phyloP scores from a whole-genome alignment of 2,329 filamentous ascomycete genomes.

The Penicillium glabrum region DNA sequence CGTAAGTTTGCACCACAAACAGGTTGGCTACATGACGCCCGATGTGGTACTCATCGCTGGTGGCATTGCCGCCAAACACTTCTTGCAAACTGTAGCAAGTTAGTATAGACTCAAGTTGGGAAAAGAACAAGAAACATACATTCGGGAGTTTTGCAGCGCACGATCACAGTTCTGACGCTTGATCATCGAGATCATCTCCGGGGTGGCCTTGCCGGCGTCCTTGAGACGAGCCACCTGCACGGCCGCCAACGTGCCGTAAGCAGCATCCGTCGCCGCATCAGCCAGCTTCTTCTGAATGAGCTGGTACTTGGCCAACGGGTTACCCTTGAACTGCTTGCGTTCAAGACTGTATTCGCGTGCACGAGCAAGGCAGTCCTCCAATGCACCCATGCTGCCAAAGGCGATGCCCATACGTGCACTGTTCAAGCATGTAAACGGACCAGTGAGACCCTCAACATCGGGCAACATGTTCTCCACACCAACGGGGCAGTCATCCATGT shows the following conservation, averaged over 20 bases:
- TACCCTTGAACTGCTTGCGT: conserved; percentile 92
- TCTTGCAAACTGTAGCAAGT: conserved; percentile 69
- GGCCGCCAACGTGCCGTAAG: conserved; percentile 85
- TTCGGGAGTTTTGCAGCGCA: conserved; percentile 75
- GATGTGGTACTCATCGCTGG: conserved; percentile 94
- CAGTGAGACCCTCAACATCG: conserved; percentile 77
- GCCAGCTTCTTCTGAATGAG: conserved; percentile 97
- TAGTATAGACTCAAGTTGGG: neutral
- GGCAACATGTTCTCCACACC: conserved; percentile 93
- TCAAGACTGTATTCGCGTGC: conserved; percentile 87
- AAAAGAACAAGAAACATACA: conserved; percentile 42
- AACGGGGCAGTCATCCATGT: conserved; percentile 86
- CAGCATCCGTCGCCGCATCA: conserved; percentile 86
- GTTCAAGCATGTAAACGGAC: conserved; percentile 93
- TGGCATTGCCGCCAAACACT: conserved; percentile 96
- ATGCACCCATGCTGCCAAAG: conserved; percentile 86
- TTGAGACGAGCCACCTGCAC: conserved; percentile 91
- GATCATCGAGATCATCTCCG: conserved; percentile 96
- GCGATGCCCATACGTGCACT: conserved; percentile 91
- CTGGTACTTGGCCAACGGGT: conserved; percentile 93
- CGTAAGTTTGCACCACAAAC: conserved; percentile 97
- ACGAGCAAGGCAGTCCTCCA: conserved; percentile 85
- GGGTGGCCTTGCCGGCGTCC: conserved; percentile 81
- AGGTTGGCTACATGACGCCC: conserved; percentile 93
- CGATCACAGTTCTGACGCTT: conserved; percentile 97